These are phyloP conservation scores for Lycium ferocissimum DNA, from an alignment of 257 asterid genomes.

Conservation along the genomic window DNA sequence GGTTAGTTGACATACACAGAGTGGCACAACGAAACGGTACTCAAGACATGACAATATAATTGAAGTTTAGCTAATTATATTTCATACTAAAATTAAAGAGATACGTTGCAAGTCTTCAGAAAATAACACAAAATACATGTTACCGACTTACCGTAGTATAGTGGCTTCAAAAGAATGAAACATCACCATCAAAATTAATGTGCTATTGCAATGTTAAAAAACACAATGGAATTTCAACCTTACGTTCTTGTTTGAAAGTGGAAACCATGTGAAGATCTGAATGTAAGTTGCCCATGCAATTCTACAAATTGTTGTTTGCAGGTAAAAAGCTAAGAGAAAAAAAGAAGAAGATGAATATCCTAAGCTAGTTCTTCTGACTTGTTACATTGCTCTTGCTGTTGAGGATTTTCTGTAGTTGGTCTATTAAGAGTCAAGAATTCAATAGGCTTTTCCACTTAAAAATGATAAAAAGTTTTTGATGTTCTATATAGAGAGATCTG, in stretches of 20 bases:
- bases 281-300: not conserved
- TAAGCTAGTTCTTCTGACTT: not conserved
- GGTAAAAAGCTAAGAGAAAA: not conserved
- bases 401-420: not conserved
- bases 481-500: constrained; percentile 61
- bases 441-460: not conserved
- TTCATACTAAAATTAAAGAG: not conserved
- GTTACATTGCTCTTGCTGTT: not conserved
- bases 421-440: not conserved
- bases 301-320: not conserved
- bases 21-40: not conserved
- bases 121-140: not conserved
- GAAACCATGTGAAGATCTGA: not conserved
- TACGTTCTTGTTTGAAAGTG: no score
- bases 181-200: not conserved
- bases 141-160: no score
- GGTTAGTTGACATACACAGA: not conserved
- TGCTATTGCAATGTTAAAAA: not conserved
- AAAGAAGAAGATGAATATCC: not conserved
- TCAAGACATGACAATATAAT: not conserved
- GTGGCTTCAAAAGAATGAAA: not conserved
- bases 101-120: not conserved
- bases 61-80: not conserved
- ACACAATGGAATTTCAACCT: not conserved
- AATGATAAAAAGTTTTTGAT: not conserved